Conservation (phyloP, 352 stramenopile genomes). For the Albugo laibachii region DNA sequence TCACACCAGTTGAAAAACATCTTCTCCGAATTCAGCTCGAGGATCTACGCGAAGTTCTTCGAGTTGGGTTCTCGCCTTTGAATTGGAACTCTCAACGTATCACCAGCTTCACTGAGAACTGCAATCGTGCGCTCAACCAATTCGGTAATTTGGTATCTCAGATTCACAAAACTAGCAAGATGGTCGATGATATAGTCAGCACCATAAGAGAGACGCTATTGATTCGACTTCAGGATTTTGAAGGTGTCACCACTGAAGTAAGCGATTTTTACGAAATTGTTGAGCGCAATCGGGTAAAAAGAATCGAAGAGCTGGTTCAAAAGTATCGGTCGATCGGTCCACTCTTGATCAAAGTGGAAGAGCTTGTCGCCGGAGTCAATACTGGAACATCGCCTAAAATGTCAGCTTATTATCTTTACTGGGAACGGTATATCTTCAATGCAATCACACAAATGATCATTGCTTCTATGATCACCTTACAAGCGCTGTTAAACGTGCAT, state of each 20-base stretch:
- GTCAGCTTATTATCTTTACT: constrained; percentile 93
- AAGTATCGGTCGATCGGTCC: constrained; percentile 87
- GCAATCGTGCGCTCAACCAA: constrained; percentile 83
- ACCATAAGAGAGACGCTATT: constrained; percentile 84
- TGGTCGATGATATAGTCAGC: constrained; percentile 87
- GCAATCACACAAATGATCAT: constrained; percentile 94
- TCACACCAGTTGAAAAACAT: constrained; percentile 82
- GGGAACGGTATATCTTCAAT: constrained; percentile 93
- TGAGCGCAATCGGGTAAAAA: constrained; percentile 79
- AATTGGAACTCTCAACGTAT: constrained; percentile 96
- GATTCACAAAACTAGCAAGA: constrained; percentile 89
- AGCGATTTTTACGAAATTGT: constrained; percentile 89
- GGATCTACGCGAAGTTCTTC: constrained; percentile 69
- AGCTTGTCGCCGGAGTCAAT: constrained; percentile 87
- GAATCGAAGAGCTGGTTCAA: constrained; percentile 84
- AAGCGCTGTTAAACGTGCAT: constrained; percentile 80
- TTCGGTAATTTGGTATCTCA: constrained; percentile 87
- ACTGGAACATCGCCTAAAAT: constrained; percentile 80
- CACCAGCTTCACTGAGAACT: constrained; percentile 87
- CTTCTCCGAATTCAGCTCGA: constrained; percentile 80
- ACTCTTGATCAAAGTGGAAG: constrained; percentile 91
- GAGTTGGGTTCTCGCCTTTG: constrained; percentile 83
- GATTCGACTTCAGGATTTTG: constrained; percentile 84
- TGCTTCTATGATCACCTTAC: constrained; percentile 86
- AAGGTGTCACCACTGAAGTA: constrained; percentile 79